Evolutionary conservation across 495 filamentous ascomycete species (phyloP).

Genomic region (Evernia prunastri): DNA sequence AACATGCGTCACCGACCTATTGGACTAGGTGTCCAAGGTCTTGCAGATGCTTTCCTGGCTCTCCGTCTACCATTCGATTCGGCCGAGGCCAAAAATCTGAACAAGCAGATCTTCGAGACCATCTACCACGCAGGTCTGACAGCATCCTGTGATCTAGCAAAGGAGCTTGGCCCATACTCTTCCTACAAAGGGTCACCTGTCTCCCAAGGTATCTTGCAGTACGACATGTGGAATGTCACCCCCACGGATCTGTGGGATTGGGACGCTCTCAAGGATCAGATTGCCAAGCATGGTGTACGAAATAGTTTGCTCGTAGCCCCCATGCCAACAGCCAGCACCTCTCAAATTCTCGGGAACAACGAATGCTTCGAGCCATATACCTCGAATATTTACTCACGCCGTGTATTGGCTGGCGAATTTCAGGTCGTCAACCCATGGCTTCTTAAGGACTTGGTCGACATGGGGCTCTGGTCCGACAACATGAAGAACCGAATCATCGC

Average conservation of each 20-base stretch:
- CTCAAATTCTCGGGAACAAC: slow-evolving; percentile 95
- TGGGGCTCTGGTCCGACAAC: slow-evolving; percentile 97
- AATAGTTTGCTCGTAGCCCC: slow-evolving; percentile 93
- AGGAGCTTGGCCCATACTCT: slow-evolving; percentile 73
- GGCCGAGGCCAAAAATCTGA: slow-evolving; percentile 81
- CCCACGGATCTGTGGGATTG: slow-evolving; percentile 96
- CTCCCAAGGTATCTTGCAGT: slow-evolving; percentile 92
- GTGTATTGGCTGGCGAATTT: slow-evolving; percentile 97
- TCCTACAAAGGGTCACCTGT: slow-evolving; percentile 91
- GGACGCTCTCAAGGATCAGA: slow-evolving; percentile 79
- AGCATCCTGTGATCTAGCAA: slow-evolving; percentile 77
- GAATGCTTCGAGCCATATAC: slow-evolving; percentile 99
- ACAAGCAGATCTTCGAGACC: slow-evolving; percentile 98
- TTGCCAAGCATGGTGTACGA: slow-evolving; percentile 83
- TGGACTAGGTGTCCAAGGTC: slow-evolving; percentile 93
- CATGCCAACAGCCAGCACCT: slow-evolving; percentile 95
- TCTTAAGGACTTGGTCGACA: slow-evolving; percentile 94
- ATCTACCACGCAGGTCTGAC: slow-evolving; percentile 96
- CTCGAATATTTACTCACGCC: slow-evolving; percentile 98
- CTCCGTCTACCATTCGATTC: slow-evolving; percentile 97
- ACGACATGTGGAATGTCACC: slow-evolving; percentile 96
- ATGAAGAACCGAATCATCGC: slow-evolving; percentile 99
- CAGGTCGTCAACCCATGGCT: slow-evolving; percentile 99
- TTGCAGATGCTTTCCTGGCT: slow-evolving; percentile 97
- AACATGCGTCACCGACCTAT: slow-evolving; percentile 95